Evolutionary conservation across 257 asterid species (phyloP), one percentile per base, ranked within the genome.

Genomic region (Petunia secreta): DNA sequence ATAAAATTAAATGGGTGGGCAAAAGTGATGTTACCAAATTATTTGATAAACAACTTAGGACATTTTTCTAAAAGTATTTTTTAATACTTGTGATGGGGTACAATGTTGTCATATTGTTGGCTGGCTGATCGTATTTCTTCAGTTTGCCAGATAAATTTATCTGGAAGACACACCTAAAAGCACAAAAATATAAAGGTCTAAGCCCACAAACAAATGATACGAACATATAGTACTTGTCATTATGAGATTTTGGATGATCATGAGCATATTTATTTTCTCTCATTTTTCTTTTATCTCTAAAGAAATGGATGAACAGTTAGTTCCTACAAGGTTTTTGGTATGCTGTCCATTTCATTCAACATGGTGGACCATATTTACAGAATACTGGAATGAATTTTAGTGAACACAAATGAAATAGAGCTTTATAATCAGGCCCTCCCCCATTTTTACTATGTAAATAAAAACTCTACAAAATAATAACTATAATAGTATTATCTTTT

Each of bases 61-160:
- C 25, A 2, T 10, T 5, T 6, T 34, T 48, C 25, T 1, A 48
- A 0, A 2, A 0, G 39, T 39, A 34, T 41, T 40, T 66, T 76
- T 55, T 76, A 76, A 58, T 58, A 76, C 2, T 59, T 67, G 3
- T 0, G 52, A 43, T 34, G 77, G 62, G 71, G 10, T 38, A 78
- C 0, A 44, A 34, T 78, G 62, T 63, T 78, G 63, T 78, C 75
- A 63, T 63, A 62, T 60, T 48, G 60, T 78, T 44, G 25, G 63
- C 5, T 78, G 62, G 73, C 46, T 60, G 7, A 4, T 37, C 50
- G 68, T 36, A 0, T 10, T 7, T 62, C 40, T 59, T 62, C 4
- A 25, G 67, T 2, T 75, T 80, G 89, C 89, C 92, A 88, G 88
- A 80, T 80, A 41, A 82, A 44, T 63, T 85, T 85, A 83, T 82